A percentile compares a stretch with the other conserved stretches of the same genome.
These are phyloP conservation scores for Daldinia eschscholtzii DNA, from an alignment of 2,329 filamentous ascomycete genomes.

Conservation along the genomic window DNA sequence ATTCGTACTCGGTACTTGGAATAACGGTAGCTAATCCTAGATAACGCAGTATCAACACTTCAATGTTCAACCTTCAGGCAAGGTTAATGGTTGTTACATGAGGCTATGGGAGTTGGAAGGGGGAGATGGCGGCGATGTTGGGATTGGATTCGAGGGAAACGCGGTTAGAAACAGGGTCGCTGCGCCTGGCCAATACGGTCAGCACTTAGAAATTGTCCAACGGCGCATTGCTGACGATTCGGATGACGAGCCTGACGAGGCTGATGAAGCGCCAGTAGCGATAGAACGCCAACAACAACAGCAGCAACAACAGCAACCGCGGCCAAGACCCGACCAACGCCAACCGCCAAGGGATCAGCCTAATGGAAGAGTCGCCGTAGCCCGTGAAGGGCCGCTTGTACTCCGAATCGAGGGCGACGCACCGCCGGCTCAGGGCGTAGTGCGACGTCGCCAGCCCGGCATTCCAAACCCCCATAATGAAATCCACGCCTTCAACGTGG, in stretches of 20 bases:
- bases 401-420: conserved; percentile 63
- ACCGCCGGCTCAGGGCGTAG: conserved; percentile 46
- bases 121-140: conserved; percentile 75
- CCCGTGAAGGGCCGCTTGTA: conserved; percentile 68
- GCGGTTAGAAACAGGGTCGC: conserved; percentile 38
- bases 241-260: conserved; percentile 51
- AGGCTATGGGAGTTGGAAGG: conserved; percentile 90
- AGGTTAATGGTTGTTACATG: conserved; percentile 78
- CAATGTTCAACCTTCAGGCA: conserved; percentile 71
- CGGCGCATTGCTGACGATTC: conserved; percentile 47
- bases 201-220: conserved; percentile 45
- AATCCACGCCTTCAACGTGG: conserved; percentile 47
- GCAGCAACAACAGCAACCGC: conserved; percentile 12
- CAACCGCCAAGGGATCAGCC: conserved; percentile 49
- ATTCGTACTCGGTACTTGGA: conserved; percentile 1
- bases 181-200: conserved; percentile 43
- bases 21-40: conserved; percentile 68
- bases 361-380: conserved; percentile 58
- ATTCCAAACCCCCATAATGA: conserved; percentile 41
- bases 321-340: conserved; percentile 36
- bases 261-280: conserved; percentile 38
- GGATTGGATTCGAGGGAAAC: conserved; percentile 58
- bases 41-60: conserved; percentile 79
- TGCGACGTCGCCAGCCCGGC: conserved; percentile 46
- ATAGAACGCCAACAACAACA: conserved; percentile 38